These are phyloP conservation scores for Coelastrella sp. DNA, from an alignment of 139 green algal species.

Conservation along the genomic window DNA sequence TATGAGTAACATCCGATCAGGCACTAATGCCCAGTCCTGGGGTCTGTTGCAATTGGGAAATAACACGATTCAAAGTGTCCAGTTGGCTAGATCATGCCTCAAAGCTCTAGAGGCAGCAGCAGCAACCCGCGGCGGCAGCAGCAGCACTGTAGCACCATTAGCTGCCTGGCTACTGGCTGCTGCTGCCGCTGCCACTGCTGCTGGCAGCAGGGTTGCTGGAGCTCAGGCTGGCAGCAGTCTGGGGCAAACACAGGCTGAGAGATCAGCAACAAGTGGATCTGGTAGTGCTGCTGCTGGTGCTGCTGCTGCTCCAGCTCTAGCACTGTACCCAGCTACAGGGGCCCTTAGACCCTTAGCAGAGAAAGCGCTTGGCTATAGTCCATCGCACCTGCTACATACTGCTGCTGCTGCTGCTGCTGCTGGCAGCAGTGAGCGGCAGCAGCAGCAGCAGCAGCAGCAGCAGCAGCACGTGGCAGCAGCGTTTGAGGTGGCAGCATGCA, in stretches of 20 bases:
- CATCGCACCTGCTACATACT: not conserved
- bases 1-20: not conserved
- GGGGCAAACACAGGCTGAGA: not conserved
- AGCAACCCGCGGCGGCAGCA: slow-evolving; percentile 11
- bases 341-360: slow-evolving; percentile 31
- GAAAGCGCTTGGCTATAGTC: not conserved
- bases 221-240: not conserved
- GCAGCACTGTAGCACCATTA: slow-evolving; percentile 12
- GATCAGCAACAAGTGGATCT: not conserved
- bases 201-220: not conserved
- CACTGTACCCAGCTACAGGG: slow-evolving; percentile 21
- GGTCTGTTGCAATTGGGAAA: not conserved
- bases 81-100: not conserved
- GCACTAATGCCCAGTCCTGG: not conserved
- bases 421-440: not conserved
- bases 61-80: not conserved
- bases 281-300: not conserved
- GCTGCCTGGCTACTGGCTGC: slow-evolving; percentile 30
- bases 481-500: slow-evolving; percentile 2
- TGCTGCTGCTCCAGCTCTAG: slow-evolving; percentile 10
- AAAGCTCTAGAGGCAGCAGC: slow-evolving; percentile 38
- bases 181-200: not conserved
- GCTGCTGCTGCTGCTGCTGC: not conserved
- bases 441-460: not conserved
- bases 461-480: slow-evolving; percentile 11